A percentile compares a stretch with the other conserved stretches of the same genome.
phyloP scores from a whole-genome alignment of 2,329 filamentous ascomycete genomes.

The Dryadomyces quercus-mongolicae region DNA sequence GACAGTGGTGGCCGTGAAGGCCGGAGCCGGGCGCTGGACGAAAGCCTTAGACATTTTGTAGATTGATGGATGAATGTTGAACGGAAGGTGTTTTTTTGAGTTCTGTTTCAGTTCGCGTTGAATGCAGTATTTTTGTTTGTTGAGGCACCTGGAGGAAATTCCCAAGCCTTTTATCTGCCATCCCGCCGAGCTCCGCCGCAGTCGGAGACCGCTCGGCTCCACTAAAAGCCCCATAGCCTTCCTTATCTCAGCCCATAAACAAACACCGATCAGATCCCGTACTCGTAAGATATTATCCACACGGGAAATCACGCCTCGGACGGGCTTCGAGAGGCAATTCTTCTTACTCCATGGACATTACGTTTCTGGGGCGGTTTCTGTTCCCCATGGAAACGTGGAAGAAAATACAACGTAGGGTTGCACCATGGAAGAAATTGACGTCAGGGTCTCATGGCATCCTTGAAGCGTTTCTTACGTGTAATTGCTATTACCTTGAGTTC shows the following conservation, averaged over 20 bases:
- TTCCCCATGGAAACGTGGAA: no score
- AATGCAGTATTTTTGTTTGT: background rate
- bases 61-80: background rate
- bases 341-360: no score
- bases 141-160: background rate
- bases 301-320: no score
- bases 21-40: constrained; percentile 35
- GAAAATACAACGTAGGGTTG: no score
- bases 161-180: background rate
- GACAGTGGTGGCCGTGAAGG: constrained; percentile 36
- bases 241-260: background rate
- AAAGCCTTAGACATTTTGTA: constrained; percentile 29
- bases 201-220: background rate
- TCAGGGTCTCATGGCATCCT: no score
- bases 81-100: background rate
- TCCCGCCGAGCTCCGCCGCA: background rate
- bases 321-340: no score
- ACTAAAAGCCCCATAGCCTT: background rate
- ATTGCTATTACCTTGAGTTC: no score
- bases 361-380: no score
- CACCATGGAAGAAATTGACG: no score
- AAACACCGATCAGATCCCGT: background rate
- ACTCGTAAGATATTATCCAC: no score
- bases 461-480: no score
- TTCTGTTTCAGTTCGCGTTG: background rate